Evolutionary conservation across 768 basidiomycete species (phyloP), one percentile per base, ranked within the genome.

Genomic region (Pisolithus microcarpus): DNA sequence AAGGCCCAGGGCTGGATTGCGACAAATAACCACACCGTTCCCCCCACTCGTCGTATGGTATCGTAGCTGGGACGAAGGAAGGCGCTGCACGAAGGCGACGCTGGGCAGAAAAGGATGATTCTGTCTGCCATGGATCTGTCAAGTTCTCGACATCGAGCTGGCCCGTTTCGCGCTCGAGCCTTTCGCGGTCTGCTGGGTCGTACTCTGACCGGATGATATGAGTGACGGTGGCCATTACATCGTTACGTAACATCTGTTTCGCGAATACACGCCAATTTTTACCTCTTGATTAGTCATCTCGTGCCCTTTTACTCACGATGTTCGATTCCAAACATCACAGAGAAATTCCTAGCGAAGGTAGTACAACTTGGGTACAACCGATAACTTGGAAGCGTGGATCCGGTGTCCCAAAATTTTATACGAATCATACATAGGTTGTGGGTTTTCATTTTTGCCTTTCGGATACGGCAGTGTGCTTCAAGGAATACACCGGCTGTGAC

Each of bases 161-260:
- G 43, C 75, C 72, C 10, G 75, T 72, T 50, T 68, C 70, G 19
- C 24, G 36, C 46, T 68, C 66, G 18, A 70, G 56, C 18, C 53
- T 53, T 39, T 67, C 67, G n/a, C 60, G 58, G 54, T 78, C 70
- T 34, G 70, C 66, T 2, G 82, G 76, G 51, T 81, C 74, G 62
- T 85, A 84, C 46, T 75, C 65, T 1, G 82, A 84, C 56, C 77
- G 75, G 43, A 81, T 77, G 51, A 73, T 70, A 54, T 75, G 68
- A 26, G 74, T 58, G 38, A 69, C 65, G 4, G 79, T 79, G 36
- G 80, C 79, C 80, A 81, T 81, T 9, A 18, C 5, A 23, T 13
- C 34, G 4, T 34, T 34, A 34, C 34, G 5, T 34, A 34, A 34
- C 15, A 39, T 30, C 3, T 30, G 30, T 30, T 23, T 30, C 21